phyloP scores from a whole-genome alignment of 2,329 filamentous ascomycete genomes.

The Fusarium drepaniforme region DNA sequence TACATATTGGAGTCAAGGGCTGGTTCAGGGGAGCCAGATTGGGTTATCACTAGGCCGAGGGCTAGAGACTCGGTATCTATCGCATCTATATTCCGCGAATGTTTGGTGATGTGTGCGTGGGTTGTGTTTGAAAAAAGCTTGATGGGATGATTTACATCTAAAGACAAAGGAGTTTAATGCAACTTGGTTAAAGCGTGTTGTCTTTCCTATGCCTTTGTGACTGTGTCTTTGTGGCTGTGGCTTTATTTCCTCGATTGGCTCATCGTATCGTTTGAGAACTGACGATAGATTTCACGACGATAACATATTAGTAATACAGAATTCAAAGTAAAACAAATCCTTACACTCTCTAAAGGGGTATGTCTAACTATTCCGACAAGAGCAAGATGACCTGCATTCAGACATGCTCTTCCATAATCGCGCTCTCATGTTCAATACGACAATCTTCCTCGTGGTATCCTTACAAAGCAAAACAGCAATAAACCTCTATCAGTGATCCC shows the following conservation, averaged over 20 bases:
- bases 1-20: slow-evolving; percentile 22
- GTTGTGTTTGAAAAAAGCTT: neutral
- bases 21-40: slow-evolving; percentile 11
- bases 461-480: neutral
- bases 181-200: slow-evolving; percentile 12
- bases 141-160: neutral
- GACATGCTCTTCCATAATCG: neutral
- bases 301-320: neutral
- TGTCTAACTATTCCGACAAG: neutral
- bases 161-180: slow-evolving; percentile 10
- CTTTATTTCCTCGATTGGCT: neutral
- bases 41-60: slow-evolving; percentile 17
- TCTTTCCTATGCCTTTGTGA: neutral
- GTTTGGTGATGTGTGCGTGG: neutral
- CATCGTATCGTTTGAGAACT: neutral
- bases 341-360: neutral
- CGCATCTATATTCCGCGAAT: neutral
- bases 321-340: neutral
- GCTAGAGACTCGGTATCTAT: slow-evolving; percentile 6
- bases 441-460: too few relatives aligned
- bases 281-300: neutral
- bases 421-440: too few relatives aligned
- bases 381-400: neutral
- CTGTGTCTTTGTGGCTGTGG: neutral
- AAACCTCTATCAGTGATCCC: neutral